A percentile compares a stretch with the other conserved stretches of the same genome.
phyloP scores from a whole-genome alignment of 2,329 filamentous ascomycete genomes.

The Phyllosticta capitalensis region DNA sequence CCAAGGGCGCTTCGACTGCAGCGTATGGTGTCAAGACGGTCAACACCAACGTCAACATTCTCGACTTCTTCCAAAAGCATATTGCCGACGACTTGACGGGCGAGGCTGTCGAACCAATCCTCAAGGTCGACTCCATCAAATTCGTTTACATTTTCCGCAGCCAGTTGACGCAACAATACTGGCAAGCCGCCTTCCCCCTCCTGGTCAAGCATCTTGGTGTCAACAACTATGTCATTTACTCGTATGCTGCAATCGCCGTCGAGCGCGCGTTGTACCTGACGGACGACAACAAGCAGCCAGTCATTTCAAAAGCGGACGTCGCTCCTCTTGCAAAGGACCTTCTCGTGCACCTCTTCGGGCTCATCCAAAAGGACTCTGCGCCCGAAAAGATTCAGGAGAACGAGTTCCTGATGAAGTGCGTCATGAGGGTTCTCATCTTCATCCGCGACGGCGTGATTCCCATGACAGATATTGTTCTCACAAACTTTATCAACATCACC shows the following conservation, averaged over 20 bases:
- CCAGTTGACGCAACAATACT: slow-evolving; percentile 83
- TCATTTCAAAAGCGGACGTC: slow-evolving; percentile 73
- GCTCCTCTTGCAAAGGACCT: slow-evolving; percentile 76
- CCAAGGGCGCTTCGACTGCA: slow-evolving; percentile 79
- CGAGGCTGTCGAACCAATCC: slow-evolving; percentile 65
- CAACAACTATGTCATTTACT: slow-evolving; percentile 92
- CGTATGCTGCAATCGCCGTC: slow-evolving; percentile 93
- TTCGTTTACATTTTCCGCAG: slow-evolving; percentile 96
- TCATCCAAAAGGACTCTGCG: slow-evolving; percentile 76
- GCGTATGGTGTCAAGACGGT: slow-evolving; percentile 85
- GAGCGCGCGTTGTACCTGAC: slow-evolving; percentile 82
- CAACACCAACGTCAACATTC: slow-evolving; percentile 71
- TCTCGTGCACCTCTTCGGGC: slow-evolving; percentile 77
- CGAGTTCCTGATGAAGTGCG: slow-evolving; percentile 96
- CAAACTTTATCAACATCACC: slow-evolving; percentile 80
- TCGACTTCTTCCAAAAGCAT: slow-evolving; percentile 90
- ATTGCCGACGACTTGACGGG: slow-evolving; percentile 79
- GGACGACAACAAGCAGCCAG: slow-evolving; percentile 62
- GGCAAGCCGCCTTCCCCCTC: slow-evolving; percentile 80
- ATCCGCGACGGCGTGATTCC: slow-evolving; percentile 71
- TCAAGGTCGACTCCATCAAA: slow-evolving; percentile 97
- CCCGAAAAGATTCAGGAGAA: slow-evolving; percentile 96
- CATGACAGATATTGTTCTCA: slow-evolving; percentile 68
- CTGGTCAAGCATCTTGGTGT: slow-evolving; percentile 86
- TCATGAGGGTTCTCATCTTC: slow-evolving; percentile 94